Percentiles rank a stretch among this genome's conserved stretches.
These are phyloP conservation scores for Peronosclerospora sorghi DNA, from an alignment of 352 stramenopile species.

Conservation along the genomic window DNA sequence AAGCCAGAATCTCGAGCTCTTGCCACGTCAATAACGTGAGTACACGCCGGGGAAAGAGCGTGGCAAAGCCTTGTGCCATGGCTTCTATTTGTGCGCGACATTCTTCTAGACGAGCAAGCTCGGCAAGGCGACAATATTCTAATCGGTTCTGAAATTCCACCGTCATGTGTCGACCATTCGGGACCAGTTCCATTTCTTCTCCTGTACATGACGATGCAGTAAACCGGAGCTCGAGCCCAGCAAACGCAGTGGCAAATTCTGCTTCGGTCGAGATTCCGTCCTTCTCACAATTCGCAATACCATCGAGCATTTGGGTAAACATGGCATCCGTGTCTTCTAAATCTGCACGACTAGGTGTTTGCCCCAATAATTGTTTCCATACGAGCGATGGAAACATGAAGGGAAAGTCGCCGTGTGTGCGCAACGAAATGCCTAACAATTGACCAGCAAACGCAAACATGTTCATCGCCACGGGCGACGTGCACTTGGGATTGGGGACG, in stretches of 20 bases:
- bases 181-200: conserved; percentile 71
- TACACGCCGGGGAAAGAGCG: conserved; percentile 75
- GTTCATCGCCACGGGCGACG: conserved; percentile 76
- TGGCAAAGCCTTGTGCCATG: conserved; percentile 75
- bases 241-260: conserved; percentile 72
- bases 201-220: conserved; percentile 78
- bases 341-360: conserved; percentile 71
- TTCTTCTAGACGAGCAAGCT: conserved; percentile 75
- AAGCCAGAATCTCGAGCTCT: conserved; percentile 87
- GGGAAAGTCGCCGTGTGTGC: conserved; percentile 86
- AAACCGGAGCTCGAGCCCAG: conserved; percentile 66
- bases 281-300: conserved; percentile 71
- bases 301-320: conserved; percentile 84
- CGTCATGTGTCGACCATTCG: conserved; percentile 43
- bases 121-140: conserved; percentile 73
- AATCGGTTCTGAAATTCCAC: conserved; percentile 82
- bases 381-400: conserved; percentile 88
- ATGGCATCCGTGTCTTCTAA: conserved; percentile 85
- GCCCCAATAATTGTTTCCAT: conserved; percentile 87
- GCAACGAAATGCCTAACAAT: conserved; percentile 89
- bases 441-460: conserved; percentile 94
- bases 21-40: conserved; percentile 84
- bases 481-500: conserved; percentile 81
- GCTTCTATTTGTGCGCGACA: conserved; percentile 52
- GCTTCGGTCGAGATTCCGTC: conserved; percentile 71